Evolutionary conservation across 176 grass and related monocot genomes (phyloP).

Genomic region (Bonia amplexicaulis): DNA sequence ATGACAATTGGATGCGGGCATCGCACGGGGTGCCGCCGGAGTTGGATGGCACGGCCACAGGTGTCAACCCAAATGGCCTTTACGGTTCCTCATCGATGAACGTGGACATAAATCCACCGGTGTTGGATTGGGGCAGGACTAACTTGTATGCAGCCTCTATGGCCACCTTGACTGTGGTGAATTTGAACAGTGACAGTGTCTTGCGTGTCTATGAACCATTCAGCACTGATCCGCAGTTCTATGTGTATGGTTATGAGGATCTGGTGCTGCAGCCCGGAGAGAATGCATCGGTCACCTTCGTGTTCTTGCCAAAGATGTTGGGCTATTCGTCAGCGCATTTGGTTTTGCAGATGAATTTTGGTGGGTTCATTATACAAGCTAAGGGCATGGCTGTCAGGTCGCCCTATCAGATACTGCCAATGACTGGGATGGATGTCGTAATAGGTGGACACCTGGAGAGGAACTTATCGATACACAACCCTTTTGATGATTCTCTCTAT

Average conservation of each 20-base stretch:
- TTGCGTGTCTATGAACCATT: constrained; percentile 71
- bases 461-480: constrained; percentile 83
- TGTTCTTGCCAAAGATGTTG: constrained; percentile 78
- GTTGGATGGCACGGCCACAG: constrained; percentile 36
- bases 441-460: constrained; percentile 48
- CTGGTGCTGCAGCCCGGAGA: constrained; percentile 62
- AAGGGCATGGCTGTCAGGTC: constrained; percentile 65
- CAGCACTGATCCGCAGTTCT: constrained; percentile 83
- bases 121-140: constrained; percentile 74
- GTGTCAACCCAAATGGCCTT: constrained; percentile 27
- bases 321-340: constrained; percentile 70
- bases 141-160: constrained; percentile 65
- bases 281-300: constrained; percentile 57
- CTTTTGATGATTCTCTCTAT: constrained; percentile 64
- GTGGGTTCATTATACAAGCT: constrained; percentile 87
- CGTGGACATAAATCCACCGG: constrained; percentile 64
- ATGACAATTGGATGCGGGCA: constrained; percentile 80
- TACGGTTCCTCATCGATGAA: constrained; percentile 45
- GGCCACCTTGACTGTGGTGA: constrained; percentile 60
- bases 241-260: constrained; percentile 65
- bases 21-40: constrained; percentile 45
- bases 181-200: constrained; percentile 51
- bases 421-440: constrained; percentile 54
- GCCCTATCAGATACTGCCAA: constrained; percentile 64
- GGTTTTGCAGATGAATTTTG: constrained; percentile 82